Base-by-base conservation (phyloP, 257 asterid species). In the Solanum corneliomulleri region DNA sequence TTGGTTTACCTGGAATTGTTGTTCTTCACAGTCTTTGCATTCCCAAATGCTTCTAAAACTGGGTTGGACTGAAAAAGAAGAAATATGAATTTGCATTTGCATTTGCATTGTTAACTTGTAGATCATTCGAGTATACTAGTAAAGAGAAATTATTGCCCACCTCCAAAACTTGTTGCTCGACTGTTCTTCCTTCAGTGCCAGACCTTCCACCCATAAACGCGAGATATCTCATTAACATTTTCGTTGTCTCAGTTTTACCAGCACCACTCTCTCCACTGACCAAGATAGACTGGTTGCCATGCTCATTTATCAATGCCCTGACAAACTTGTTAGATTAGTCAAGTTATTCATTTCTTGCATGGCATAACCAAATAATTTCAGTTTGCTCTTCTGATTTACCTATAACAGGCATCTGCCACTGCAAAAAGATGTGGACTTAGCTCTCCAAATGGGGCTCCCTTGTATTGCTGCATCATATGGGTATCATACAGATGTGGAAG, bases 251-350 rank as follows among this genome's bases (percentile, higher is more conserved):
- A 1, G 98, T 95, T 92, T 97, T 97, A 18, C 98, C 98, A 33
- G 98, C 99, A 86, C 99, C 99, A 84, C 98, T 95, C 90, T 97
- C 99, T 88, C 99, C 99, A 87, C 98, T 97, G 76, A 97, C 99
- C 94, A 97, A 90, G 87, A 97, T 97, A 52, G 99, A 95, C 86
- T 97, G 98, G 94, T 97, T 97, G 78, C 96, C 98, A 10, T 93
- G 96, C 84, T 97, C 99, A 88, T 97, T 94, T 69, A 91, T 91
- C 91, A 96, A 94, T 78, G 98, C 88, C 93, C 99, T 96, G 95
- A 78, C 27, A 82, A 76, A 70, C 68, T 64, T 44, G 52, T 88
- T 75, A 52, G 80, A 76, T 27, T 70, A 39, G 78, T 86, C 33
- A 21, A 45, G 23, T 45, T 71, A 7, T 72, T 23, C 58, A 11